phyloP scores from a whole-genome alignment of 352 stramenopile species.

The Hyaloperonospora brassicae region DNA sequence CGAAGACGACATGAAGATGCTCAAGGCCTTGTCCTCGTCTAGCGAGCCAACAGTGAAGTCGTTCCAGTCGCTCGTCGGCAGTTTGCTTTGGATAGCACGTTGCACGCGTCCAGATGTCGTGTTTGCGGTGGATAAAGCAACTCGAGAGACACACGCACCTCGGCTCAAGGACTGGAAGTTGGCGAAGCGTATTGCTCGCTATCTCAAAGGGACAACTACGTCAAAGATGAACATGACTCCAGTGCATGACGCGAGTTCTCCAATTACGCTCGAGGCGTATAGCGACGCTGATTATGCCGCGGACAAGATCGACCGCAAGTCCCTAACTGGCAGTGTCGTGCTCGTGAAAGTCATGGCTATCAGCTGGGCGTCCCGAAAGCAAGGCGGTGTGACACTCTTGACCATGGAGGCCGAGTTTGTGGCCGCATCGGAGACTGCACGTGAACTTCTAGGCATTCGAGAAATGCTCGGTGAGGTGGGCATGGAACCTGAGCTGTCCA shows the following conservation, averaged over 20 bases:
- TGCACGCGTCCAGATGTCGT: constrained; percentile 23
- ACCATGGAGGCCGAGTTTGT: not conserved
- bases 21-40: not conserved
- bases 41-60: not conserved
- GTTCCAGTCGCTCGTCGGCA: not conserved
- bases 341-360: not conserved
- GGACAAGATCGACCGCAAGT: not conserved
- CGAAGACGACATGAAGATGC: no score
- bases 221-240: not conserved
- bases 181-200: constrained; percentile 1
- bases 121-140: constrained; percentile 19
- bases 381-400: not conserved
- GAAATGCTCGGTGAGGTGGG: not conserved
- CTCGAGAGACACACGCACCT: constrained; percentile 4
- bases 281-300: not conserved
- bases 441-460: no score
- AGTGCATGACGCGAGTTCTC: not conserved
- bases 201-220: no score
- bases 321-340: not conserved
- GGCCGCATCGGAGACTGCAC: no score
- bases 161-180: constrained; percentile 7
- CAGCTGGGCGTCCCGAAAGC: not conserved
- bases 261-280: not conserved
- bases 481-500: not conserved
- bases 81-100: not conserved